These are phyloP conservation scores for Ricinus communis DNA, from an alignment of 345 rosid genomes.

Conservation along the genomic window DNA sequence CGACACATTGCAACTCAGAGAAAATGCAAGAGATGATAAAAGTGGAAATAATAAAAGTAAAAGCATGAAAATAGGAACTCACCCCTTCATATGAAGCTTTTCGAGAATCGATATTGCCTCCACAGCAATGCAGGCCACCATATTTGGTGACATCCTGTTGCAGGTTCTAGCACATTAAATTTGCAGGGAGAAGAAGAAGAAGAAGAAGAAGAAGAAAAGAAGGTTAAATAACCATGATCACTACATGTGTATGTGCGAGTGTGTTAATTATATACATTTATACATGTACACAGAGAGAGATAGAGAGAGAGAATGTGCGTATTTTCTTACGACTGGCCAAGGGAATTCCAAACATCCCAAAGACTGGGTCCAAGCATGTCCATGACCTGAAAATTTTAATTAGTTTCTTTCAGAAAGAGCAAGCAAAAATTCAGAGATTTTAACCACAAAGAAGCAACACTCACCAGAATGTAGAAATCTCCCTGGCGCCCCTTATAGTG, in stretches of 20 bases:
- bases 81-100: constrained; percentile 35
- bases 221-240: too few relatives aligned
- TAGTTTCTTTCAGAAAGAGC: constrained; percentile 9
- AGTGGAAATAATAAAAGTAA: neutral
- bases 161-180: constrained; percentile 4
- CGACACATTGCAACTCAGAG: neutral
- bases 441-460: neutral
- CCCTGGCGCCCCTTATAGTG: constrained; percentile 38
- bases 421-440: neutral
- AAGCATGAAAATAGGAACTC: neutral
- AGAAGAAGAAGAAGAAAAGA: neutral
- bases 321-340: constrained; percentile 32
- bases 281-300: neutral
- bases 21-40: neutral
- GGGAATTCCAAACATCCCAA: constrained; percentile 38
- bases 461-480: constrained; percentile 37
- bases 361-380: constrained; percentile 39
- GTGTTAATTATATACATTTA: neutral
- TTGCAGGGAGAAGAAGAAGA: neutral
- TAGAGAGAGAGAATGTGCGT: neutral
- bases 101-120: constrained; percentile 39
- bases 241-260: neutral
- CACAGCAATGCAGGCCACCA: constrained; percentile 40
- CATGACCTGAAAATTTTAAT: constrained; percentile 30
- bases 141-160: constrained; percentile 30